Evolutionary conservation across 2,329 filamentous ascomycete species (phyloP), one percentile per base, ranked within the genome.

Genomic region (Penicillium olsonii): DNA sequence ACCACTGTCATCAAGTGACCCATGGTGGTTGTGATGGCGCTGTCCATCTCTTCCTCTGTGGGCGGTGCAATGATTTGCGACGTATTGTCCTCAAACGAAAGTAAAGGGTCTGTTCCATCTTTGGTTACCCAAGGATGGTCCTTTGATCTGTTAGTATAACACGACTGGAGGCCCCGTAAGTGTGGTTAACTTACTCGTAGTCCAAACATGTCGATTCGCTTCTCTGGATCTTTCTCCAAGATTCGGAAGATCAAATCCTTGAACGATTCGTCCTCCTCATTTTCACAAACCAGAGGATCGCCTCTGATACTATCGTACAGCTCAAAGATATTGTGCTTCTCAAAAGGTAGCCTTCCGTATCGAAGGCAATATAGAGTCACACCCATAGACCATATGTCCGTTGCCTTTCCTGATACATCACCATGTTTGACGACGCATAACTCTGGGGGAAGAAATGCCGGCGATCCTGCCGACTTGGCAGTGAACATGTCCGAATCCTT

Each of bases 351-450:
- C 42, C 77, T 80, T 26, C 94, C 94, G 63, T 95, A 97, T 53
- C 88, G 85, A 33, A 99, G 79, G 68, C 94, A 99, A 68, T 92
- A 97, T 2, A 99, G 77, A 2, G 92, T 95, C 8, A 96, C 87
- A 6, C 94, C 94, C 92, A 97, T 97, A 3, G 92, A 95, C 94
- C 94, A 99, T 45, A 99, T 91, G 70, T 99, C 94, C 4, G 90
- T 90, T 4, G 92, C 91, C 61, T 84, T 88, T 10, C 94, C 94
- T 2, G 89, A 92, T 1, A 97, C 87, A 57, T 92, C 86, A 1
- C 89, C 90, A 66, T 96, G 92, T 62, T 84, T 91, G 7, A 85
- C 83, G 18, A 92, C 85, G 64, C 94, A 99, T 11, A 99, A 78
- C 70, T 99, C 94, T 0, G 94, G 94, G 0, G 94, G 89, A 50